Conservation (phyloP, 768 basidiomycete species). For the Boletus patriciae region DNA sequence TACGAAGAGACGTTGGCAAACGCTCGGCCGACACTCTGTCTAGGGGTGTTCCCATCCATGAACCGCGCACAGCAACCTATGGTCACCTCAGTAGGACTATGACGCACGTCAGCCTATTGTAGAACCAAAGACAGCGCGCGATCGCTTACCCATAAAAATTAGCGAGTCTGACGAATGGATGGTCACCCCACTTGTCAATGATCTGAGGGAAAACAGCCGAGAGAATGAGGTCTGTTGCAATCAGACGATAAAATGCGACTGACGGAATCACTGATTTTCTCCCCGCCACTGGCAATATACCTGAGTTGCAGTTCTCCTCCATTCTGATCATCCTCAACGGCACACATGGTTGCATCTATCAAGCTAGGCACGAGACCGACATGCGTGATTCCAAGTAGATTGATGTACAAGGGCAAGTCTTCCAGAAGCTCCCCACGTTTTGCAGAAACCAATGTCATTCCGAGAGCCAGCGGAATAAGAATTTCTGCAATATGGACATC, state of each 20-base stretch:
- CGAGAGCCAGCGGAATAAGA: constrained; percentile 41
- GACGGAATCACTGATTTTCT: constrained; percentile 53
- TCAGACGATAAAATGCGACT: constrained; percentile 11
- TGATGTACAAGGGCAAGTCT: constrained; percentile 42
- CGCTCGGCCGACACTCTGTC: constrained; percentile 45
- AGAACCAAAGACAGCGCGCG: background rate
- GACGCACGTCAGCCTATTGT: background rate
- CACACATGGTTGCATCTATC: constrained; percentile 47
- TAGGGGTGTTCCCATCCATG: constrained; percentile 41
- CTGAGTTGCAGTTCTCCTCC: constrained; percentile 36
- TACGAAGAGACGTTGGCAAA: constrained; percentile 38
- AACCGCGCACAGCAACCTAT: constrained; percentile 51
- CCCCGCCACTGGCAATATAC: constrained; percentile 51
- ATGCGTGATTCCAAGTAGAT: constrained; percentile 46
- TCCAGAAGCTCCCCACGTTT: constrained; percentile 41
- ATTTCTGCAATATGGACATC: constrained; percentile 52
- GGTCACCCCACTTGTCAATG: constrained; percentile 49
- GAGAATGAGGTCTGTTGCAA: background rate
- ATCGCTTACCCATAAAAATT: constrained; percentile 47
- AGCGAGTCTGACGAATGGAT: constrained; percentile 43
- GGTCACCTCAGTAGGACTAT: constrained; percentile 49
- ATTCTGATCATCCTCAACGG: constrained; percentile 31
- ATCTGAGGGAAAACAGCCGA: constrained; percentile 20
- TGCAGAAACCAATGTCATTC: constrained; percentile 46
- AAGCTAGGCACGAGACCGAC: constrained; percentile 53